phyloP scores from a whole-genome alignment of 345 rosid genomes.

The Ricinus communis region DNA sequence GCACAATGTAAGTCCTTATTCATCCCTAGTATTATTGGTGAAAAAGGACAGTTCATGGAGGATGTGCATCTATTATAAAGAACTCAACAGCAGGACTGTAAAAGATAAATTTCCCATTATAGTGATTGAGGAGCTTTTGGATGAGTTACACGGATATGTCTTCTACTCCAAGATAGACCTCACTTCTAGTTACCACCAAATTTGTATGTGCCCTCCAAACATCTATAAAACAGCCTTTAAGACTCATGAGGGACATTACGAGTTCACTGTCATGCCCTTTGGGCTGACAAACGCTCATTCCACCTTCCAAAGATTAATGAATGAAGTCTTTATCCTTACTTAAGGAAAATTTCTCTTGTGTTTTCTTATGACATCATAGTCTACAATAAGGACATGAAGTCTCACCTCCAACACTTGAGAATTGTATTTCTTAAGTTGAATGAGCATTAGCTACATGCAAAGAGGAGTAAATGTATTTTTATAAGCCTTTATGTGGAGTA shows the following conservation, averaged over 20 bases:
- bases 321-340: background rate
- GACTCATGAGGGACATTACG: no score
- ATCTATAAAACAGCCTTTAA: background rate
- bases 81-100: background rate
- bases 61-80: constrained; percentile 1
- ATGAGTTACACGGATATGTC: background rate
- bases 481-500: no score
- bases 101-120: background rate
- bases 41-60: constrained; percentile 8
- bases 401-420: background rate
- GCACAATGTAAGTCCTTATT: background rate
- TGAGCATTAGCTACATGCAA: background rate
- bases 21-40: background rate
- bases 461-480: no score
- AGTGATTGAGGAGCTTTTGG: background rate
- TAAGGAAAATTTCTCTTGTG: background rate
- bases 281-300: no score
- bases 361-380: background rate
- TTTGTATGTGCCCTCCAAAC: background rate
- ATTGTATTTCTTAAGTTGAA: no score
- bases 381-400: background rate
- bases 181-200: background rate
- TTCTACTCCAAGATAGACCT: constrained; percentile 3
- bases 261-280: no score
- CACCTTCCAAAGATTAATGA: no score